Conservation (phyloP, 2,329 filamentous ascomycete genomes). For the Pseudogymnoascus sp. region DNA sequence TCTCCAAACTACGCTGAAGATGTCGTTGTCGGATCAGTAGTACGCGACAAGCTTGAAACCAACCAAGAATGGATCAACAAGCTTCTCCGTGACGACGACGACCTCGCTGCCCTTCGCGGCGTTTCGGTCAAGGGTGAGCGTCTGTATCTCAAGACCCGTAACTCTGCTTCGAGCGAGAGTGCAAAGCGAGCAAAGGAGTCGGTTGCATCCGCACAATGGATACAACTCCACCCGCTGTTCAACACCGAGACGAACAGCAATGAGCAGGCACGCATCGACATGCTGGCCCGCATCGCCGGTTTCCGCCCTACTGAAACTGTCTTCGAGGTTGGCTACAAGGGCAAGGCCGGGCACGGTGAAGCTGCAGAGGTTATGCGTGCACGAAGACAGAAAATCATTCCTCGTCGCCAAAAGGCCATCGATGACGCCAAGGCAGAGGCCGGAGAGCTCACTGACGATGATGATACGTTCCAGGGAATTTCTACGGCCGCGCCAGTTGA, state of each 20-base stretch:
- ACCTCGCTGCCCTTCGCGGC: conserved; percentile 61
- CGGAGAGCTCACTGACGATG: conserved; percentile 30
- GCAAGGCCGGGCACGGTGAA: conserved; percentile 53
- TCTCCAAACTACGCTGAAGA: conserved; percentile 70
- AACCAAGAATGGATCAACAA: conserved; percentile 80
- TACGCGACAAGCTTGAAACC: conserved; percentile 64
- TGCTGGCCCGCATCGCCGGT: conserved; percentile 81
- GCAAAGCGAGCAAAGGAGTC: conserved; percentile 80
- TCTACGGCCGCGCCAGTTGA: conserved; percentile 11
- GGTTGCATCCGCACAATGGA: conserved; percentile 62
- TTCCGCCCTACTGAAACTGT: conserved; percentile 90
- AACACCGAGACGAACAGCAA: conserved; percentile 56
- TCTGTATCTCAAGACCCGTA: conserved; percentile 82
- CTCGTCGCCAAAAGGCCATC: conserved; percentile 37
- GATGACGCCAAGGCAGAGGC: conserved; percentile 34
- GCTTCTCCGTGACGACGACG: conserved; percentile 64
- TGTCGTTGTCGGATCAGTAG: conserved; percentile 71
- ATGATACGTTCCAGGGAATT: conserved; percentile 18
- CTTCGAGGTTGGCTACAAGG: conserved; percentile 82
- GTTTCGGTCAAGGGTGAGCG: conserved; percentile 87
- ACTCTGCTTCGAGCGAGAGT: conserved; percentile 83
- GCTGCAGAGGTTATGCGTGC: conserved; percentile 71
- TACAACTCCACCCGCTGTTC: conserved; percentile 74
- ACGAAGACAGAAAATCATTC: conserved; percentile 62
- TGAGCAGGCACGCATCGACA: conserved; percentile 69